phyloP scores from a whole-genome alignment of 1,284 basidiomycete species.

The Papiliotrema fonsecae region DNA sequence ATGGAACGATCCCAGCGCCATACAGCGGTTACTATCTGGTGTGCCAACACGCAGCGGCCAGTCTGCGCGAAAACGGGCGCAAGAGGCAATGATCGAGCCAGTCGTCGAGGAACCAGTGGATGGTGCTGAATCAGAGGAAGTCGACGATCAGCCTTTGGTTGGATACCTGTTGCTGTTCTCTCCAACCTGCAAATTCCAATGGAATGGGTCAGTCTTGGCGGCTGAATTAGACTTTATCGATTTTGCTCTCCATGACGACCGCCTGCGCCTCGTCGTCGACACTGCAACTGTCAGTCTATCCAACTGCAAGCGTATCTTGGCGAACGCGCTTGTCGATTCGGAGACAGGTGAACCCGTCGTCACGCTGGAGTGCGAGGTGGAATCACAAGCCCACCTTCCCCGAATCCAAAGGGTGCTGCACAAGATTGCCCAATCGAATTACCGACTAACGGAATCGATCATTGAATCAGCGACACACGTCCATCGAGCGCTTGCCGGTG shows the following conservation, averaged over 20 bases:
- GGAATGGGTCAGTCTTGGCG: slow-evolving; percentile 83
- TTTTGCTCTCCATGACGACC: slow-evolving; percentile 73
- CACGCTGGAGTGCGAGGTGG: slow-evolving; percentile 57
- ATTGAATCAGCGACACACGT: slow-evolving; percentile 84
- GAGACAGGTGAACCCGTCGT: slow-evolving; percentile 42
- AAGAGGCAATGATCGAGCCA: slow-evolving; percentile 52
- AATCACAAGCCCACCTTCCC: slow-evolving; percentile 88
- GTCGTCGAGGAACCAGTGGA: slow-evolving; percentile 45
- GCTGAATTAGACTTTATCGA: slow-evolving; percentile 62
- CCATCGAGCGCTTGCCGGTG: slow-evolving; percentile 59
- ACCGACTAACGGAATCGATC: slow-evolving; percentile 86
- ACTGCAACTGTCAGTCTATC: slow-evolving; percentile 73
- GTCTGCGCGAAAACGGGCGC: background rate
- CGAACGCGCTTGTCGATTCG: slow-evolving; percentile 57
- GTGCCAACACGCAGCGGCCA: slow-evolving; percentile 1
- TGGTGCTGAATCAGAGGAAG: slow-evolving; percentile 46
- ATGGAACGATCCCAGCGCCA: slow-evolving; percentile 72
- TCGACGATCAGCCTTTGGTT: slow-evolving; percentile 46
- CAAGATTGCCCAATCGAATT: slow-evolving; percentile 83
- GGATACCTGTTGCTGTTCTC: slow-evolving; percentile 81
- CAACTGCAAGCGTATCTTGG: slow-evolving; percentile 73
- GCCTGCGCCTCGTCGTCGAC: slow-evolving; percentile 79
- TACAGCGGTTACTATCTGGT: slow-evolving; percentile 68
- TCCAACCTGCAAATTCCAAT: slow-evolving; percentile 81
- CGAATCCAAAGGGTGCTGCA: slow-evolving; percentile 82